A percentile compares a stretch with the other conserved stretches of the same genome.
Conservation (phyloP, 306 rosid genomes). For the Quillaja saponaria region DNA sequence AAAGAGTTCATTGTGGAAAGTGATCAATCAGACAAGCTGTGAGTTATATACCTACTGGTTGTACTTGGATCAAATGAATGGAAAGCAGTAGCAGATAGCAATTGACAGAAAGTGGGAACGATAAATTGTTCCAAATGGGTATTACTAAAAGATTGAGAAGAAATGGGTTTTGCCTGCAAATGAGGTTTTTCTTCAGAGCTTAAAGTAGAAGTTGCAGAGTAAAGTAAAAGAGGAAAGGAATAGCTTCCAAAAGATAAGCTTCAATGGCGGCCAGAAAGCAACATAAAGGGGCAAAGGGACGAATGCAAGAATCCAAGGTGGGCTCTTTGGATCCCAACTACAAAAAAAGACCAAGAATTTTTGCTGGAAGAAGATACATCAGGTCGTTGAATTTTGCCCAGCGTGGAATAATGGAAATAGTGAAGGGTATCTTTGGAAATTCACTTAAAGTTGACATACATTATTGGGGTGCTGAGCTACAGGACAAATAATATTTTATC, state of each 20-base stretch:
- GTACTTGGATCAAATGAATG: slow-evolving; percentile 34
- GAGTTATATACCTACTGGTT: slow-evolving; percentile 33
- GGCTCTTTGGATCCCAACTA: slow-evolving; percentile 45
- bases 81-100: slow-evolving; percentile 23
- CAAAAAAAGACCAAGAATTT: slow-evolving; percentile 29
- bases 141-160: slow-evolving; percentile 5
- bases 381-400: neutral
- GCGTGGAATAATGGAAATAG: slow-evolving; percentile 20
- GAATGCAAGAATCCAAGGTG: slow-evolving; percentile 46
- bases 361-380: neutral
- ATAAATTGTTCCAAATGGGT: slow-evolving; percentile 18
- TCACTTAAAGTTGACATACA: neutral
- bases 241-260: slow-evolving; percentile 40
- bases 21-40: slow-evolving; percentile 16
- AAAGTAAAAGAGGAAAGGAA: slow-evolving; percentile 31
- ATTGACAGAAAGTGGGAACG: slow-evolving; percentile 40
- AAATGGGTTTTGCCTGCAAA: slow-evolving; percentile 26
- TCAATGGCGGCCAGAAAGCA: slow-evolving; percentile 36
- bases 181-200: slow-evolving; percentile 20
- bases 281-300: slow-evolving; percentile 8
- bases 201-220: slow-evolving; percentile 33
- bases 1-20: slow-evolving; percentile 58
- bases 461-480: slow-evolving; percentile 17
- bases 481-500: slow-evolving; percentile 3
- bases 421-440: slow-evolving; percentile 36